Evolutionary conservation across 2,329 filamentous ascomycete species (phyloP).

Genomic region (Stemphylium lycopersici): DNA sequence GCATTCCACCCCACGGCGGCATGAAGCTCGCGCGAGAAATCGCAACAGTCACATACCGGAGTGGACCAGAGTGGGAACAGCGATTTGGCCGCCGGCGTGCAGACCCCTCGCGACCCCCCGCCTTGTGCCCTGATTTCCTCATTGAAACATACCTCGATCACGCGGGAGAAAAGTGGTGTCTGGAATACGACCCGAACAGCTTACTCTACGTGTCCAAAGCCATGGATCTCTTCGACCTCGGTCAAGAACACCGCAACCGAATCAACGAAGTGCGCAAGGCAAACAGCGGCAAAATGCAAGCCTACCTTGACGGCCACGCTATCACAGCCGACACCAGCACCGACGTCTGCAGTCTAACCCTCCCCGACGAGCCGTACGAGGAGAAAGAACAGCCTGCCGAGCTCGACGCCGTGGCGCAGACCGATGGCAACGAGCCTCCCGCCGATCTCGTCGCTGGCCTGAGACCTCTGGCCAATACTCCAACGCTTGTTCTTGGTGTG

Average conservation of each 20-base stretch:
- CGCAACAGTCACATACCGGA: slow-evolving; percentile 95
- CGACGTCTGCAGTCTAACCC: slow-evolving; percentile 75
- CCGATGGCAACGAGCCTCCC: slow-evolving; percentile 64
- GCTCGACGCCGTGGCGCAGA: slow-evolving; percentile 30
- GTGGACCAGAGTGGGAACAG: slow-evolving; percentile 96
- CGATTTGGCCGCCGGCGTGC: slow-evolving; percentile 87
- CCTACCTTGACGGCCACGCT: slow-evolving; percentile 44
- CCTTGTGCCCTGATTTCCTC: slow-evolving; percentile 94
- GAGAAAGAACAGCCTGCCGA: slow-evolving; percentile 69
- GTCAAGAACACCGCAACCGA: slow-evolving; percentile 69
- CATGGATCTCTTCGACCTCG: slow-evolving; percentile 97
- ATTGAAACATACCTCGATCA: slow-evolving; percentile 99
- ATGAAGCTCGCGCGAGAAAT: slow-evolving; percentile 99
- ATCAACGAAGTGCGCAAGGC: slow-evolving; percentile 67
- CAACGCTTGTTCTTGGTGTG: slow-evolving; percentile 88
- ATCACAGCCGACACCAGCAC: slow-evolving; percentile 24
- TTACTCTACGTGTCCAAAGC: slow-evolving; percentile 96
- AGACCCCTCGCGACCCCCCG: slow-evolving; percentile 83
- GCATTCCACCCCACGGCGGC: slow-evolving; percentile 87
- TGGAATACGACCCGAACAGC: slow-evolving; percentile 96
- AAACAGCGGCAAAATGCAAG: slow-evolving; percentile 64
- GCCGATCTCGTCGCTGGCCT: slow-evolving; percentile 81
- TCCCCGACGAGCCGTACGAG: slow-evolving; percentile 83
- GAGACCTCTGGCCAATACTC: slow-evolving; percentile 72
- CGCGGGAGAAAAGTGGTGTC: slow-evolving; percentile 95